Base-by-base conservation (phyloP, 345 rosid genomes). In the Rhodamnia argentea region DNA sequence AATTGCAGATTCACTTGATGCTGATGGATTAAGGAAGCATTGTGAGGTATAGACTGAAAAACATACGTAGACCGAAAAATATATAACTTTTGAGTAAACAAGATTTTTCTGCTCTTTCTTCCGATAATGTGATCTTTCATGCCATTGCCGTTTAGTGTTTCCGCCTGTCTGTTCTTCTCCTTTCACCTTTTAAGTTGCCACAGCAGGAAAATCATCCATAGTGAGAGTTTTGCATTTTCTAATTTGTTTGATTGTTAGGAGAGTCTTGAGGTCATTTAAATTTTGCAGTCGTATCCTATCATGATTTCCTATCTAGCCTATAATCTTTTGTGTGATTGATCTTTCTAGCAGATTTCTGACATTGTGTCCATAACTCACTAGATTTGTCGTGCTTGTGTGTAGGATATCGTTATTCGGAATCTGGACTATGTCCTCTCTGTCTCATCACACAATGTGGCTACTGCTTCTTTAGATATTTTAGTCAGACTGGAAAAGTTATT, bases 1-100 rank as follows among this genome's bases (percentile, higher is more conserved):
- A 87, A 93, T 97, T 91, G 98, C 99, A 9, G 99, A 96, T 93
- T 90, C 99, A 82, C 98, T 97, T 87, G 98, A 88, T 86, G 99
- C 99, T 3, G 93, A 92, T 86, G 93, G 94, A 83, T 90, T 96
- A 84, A 94, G 90, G 90, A 96, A 95, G 91, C 94, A 97, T 86
- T 96, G 99, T 62, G 96, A 97, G 99, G 99, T 97, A 93, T 78
- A 51, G 40, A 86, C 42, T 29, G 10, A n/a, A 40, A 26, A 18
- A 59, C 8, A 0, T 76, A n/a, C 96, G 92, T 78, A 29, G 37
- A 86, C 40, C 20, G 10, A 26, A 37, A 26, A 18, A 51, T 4
- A 0, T 76, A 18, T 62, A n/a, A 47, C 32, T 56, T 47, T 24
- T n/a, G n/a, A 22, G 44, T 53, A 53, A 27, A 1, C 24, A 27